Evolutionary conservation across 2,329 filamentous ascomycete genomes (phyloP).

Genomic region (Dryadomyces quercus-mongolicae): DNA sequence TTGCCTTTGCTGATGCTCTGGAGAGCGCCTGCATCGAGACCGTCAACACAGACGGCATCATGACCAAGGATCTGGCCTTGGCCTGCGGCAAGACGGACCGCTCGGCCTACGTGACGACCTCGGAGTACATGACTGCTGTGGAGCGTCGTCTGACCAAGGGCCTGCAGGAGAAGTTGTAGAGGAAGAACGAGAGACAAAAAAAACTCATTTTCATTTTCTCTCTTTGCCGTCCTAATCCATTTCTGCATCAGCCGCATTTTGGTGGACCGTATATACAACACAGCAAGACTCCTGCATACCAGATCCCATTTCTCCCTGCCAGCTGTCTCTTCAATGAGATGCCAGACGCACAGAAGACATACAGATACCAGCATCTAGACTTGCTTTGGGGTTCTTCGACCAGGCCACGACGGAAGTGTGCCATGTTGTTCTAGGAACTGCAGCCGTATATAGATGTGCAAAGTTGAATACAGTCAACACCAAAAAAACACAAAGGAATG

Average conservation of each 20-base stretch:
- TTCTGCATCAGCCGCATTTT: no score
- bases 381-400: no score
- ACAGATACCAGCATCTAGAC: background rate
- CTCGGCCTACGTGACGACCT: slow-evolving; percentile 80
- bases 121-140: slow-evolving; percentile 83
- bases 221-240: no score
- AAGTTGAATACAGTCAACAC: background rate
- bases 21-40: slow-evolving; percentile 92
- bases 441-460: background rate
- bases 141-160: slow-evolving; percentile 77
- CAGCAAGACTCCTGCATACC: no score
- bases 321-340: background rate
- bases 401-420: no score
- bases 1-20: slow-evolving; percentile 80
- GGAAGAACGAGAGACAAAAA: background rate
- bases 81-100: slow-evolving; percentile 80
- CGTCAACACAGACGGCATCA: slow-evolving; percentile 86
- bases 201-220: no score
- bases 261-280: no score
- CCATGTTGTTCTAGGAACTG: background rate
- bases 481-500: background rate
- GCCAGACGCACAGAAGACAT: background rate
- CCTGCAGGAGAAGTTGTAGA: slow-evolving; percentile 64
- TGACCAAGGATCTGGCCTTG: slow-evolving; percentile 98
- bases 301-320: no score